Base-by-base conservation (phyloP, 148 eudicot species). In the Rhododendron mucronatum region DNA sequence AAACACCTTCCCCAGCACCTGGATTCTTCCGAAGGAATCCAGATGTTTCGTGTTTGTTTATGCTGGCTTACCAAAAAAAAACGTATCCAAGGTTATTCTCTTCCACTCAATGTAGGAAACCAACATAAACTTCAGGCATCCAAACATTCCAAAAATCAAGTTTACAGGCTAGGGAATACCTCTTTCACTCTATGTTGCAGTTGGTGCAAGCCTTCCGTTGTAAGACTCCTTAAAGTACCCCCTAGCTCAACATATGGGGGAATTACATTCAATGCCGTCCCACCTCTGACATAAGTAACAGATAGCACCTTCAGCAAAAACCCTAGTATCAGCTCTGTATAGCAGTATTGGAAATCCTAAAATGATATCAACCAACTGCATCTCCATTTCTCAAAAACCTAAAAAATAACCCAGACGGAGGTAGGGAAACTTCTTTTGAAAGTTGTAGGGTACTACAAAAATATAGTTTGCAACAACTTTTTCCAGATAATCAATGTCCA, bases 141-240 rank as follows among this genome's bases (percentile, higher is more conserved):
- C 69, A 74, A 13, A 15, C 15, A 75, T 51, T n/a, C 53, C 71
- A 63, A 21, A 41, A 28, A 67, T n/a, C 45, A 50, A 30, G 13
- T 57, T 83, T 37, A 26, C 16, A 18, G 85, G 28, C 18, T 65
- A 59, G 71, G 2, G 39, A 45, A 47, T 92, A 95, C 98, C 98
- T 96, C 96, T 90, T 87, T 89, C 77, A 94, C 91, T 87, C 98
- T 93, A 84, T 33, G 61, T 71, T 65, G 92, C 80, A 94, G 92
- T 88, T 84, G 89, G 47, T 45, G 69, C 88, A 94, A 90, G 53
- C 98, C 98, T 91, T 91, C 91, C 16, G 96, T 94, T 14, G 96
- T 93, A 61, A 93, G 91, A 87, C 98, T 96, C 89, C 98, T 92
- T 51, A 95, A 86, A 50, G 98, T 92, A 71, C 98, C 98, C 63